phyloP scores from a whole-genome alignment of 176 grass and related monocot genomes.

The Secale cereale region DNA sequence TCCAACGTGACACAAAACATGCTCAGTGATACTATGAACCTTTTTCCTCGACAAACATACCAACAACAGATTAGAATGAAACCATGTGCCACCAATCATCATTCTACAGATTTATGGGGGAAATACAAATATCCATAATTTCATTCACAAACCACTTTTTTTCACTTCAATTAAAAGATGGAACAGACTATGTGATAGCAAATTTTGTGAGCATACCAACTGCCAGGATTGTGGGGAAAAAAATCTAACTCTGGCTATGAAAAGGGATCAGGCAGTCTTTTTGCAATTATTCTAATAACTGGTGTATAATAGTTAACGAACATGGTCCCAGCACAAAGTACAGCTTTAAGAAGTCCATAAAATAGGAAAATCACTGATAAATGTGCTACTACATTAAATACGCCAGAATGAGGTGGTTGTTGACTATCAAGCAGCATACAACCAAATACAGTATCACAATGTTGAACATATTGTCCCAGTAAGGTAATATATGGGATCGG shows the following conservation, averaged over 20 bases:
- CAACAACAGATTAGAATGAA: background rate
- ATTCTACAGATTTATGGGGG: background rate
- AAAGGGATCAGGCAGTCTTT: no score
- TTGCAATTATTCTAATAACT: no score
- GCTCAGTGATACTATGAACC: background rate
- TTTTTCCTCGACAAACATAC: background rate
- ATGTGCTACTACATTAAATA: no score
- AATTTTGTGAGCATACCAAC: background rate
- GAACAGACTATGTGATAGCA: background rate
- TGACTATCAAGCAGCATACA: no score
- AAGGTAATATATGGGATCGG: no score
- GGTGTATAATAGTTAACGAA: no score
- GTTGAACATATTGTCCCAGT: no score
- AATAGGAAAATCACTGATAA: no score
- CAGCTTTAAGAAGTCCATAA: no score
- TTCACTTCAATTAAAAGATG: background rate
- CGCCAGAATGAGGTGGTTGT: no score
- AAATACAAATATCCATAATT: background rate
- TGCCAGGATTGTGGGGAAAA: background rate
- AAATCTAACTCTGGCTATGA: background rate
- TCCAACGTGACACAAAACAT: background rate
- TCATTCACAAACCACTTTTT: background rate
- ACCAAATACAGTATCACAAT: no score
- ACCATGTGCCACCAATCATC: slow-evolving; percentile 9
- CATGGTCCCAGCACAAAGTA: no score